Evolutionary conservation across 345 rosid genomes (phyloP).

Genomic region (Leavenworthia alabamica): DNA sequence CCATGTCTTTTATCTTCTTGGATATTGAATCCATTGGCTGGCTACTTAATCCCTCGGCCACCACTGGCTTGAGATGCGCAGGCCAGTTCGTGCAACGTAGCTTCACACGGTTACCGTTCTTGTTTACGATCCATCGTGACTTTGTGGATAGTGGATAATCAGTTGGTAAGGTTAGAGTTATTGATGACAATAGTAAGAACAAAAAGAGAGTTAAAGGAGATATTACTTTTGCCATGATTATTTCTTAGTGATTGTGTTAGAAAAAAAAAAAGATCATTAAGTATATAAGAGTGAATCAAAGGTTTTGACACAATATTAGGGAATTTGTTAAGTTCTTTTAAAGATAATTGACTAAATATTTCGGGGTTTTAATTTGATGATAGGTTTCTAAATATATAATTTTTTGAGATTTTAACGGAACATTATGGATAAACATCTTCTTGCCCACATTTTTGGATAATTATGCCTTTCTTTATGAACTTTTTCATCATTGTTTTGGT

Average conservation of each 20-base stretch:
- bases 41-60: slow-evolving; percentile 74
- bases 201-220: background rate
- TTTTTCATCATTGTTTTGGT: background rate
- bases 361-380: slow-evolving; percentile 8
- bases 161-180: background rate
- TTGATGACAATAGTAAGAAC: slow-evolving; percentile 7
- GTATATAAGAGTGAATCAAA: background rate
- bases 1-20: slow-evolving; percentile 32
- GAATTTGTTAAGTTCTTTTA: slow-evolving; percentile 3
- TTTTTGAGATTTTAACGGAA: background rate
- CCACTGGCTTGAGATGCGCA: slow-evolving; percentile 50
- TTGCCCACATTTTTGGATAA: slow-evolving; percentile 15
- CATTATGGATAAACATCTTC: slow-evolving; percentile 12
- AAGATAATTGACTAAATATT: slow-evolving; percentile 1
- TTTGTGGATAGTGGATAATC: slow-evolving; percentile 43
- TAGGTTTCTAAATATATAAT: background rate
- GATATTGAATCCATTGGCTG: slow-evolving; percentile 47
- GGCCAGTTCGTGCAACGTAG: slow-evolving; percentile 67
- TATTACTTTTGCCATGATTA: slow-evolving; percentile 15
- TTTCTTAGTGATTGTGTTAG: background rate
- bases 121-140: slow-evolving; percentile 54
- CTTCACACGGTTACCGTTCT: slow-evolving; percentile 50
- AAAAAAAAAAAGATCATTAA: background rate
- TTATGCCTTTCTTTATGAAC: background rate
- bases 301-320: slow-evolving; percentile 4